Evolutionary conservation across 1,284 basidiomycete genomes (phyloP).

Genomic region (Pascua sp.): DNA sequence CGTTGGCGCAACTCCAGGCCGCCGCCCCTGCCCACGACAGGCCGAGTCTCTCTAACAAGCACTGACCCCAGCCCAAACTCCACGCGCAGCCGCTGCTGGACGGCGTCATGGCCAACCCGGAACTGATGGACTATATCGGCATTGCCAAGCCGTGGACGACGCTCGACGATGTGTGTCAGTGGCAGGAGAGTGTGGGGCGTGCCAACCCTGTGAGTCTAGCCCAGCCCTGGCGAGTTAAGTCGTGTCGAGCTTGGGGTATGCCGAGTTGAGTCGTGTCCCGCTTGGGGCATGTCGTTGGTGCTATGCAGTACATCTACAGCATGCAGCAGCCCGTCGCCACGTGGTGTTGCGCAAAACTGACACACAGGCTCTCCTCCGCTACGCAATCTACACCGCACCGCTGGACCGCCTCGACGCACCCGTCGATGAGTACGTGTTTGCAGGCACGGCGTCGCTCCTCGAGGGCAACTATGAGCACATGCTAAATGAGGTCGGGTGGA

Average conservation of each 20-base stretch:
- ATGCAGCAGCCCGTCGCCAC: too few species aligned
- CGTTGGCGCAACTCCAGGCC: too few species aligned
- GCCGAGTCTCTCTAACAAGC: neutral
- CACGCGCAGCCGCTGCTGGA: constrained; percentile 35
- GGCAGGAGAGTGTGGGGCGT: constrained; percentile 26
- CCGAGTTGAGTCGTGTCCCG: too few species aligned
- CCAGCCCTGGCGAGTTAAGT: too few species aligned
- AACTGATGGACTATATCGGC: constrained; percentile 27
- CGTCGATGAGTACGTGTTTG: constrained; percentile 33
- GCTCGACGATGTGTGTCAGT: constrained; percentile 31
- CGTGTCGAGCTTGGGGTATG: too few species aligned
- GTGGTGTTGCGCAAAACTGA: too few species aligned
- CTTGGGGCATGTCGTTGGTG: too few species aligned
- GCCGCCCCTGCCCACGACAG: too few species aligned
- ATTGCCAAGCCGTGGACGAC: constrained; percentile 10
- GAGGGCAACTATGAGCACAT: constrained; percentile 25
- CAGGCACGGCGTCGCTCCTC: constrained; percentile 35
- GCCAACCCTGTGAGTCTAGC: constrained; percentile 21
- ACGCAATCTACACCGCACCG: constrained; percentile 38
- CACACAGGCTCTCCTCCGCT: constrained; percentile 11
- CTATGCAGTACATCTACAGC: too few species aligned
- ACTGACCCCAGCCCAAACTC: constrained; percentile 11
- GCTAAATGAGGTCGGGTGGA: constrained; percentile 38
- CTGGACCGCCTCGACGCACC: constrained; percentile 18
- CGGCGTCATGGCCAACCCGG: constrained; percentile 21